Conservation (phyloP, 257 asterid genomes). For the Ilex aquifolium region DNA sequence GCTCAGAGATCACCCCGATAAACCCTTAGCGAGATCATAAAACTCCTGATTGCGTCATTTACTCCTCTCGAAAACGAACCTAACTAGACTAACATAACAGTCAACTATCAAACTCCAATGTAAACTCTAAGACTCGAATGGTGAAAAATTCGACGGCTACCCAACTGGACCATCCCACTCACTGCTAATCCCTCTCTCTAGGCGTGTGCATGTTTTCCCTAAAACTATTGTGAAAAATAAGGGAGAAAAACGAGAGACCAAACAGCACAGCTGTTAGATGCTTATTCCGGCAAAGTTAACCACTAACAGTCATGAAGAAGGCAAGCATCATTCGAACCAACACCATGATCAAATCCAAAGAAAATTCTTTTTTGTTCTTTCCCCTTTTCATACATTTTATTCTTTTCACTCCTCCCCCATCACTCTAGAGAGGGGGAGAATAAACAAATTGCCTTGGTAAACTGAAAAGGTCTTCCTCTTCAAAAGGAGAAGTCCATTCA, state of each 20-base stretch:
- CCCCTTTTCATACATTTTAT: conserved; percentile 13
- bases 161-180: no score
- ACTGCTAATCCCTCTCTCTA: no score
- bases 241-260: no score
- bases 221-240: no score
- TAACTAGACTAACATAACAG: no score
- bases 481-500: neutral
- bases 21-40: no score
- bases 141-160: no score
- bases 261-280: neutral
- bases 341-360: conserved; percentile 36
- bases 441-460: conserved; percentile 71
- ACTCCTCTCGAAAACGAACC: no score
- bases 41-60: rapidly evolving
- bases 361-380: conserved; percentile 26
- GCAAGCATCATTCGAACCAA: conserved; percentile 44
- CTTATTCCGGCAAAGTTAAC: conserved; percentile 11
- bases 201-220: no score
- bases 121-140: no score
- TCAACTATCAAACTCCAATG: no score
- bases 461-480: neutral
- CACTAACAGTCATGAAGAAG: conserved; percentile 24
- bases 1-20: no score
- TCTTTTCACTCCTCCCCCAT: conserved; percentile 25
- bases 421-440: conserved; percentile 66